Base-by-base conservation (phyloP, 176 grass and related monocot genomes). In the Oryza punctata region DNA sequence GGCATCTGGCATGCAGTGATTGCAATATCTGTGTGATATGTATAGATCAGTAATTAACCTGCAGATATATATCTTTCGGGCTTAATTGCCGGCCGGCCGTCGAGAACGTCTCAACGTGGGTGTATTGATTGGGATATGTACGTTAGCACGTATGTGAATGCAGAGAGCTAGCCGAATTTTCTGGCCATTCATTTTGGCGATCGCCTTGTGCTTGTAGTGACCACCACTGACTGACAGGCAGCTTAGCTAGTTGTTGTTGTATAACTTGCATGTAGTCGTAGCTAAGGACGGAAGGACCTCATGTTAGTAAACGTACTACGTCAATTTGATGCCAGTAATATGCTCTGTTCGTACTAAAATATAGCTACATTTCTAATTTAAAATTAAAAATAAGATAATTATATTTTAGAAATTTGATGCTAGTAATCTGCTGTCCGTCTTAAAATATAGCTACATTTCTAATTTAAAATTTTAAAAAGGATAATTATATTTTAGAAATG, bases 61-160 rank as follows among this genome's bases (percentile, higher is more conserved):
- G 63, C 41, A 79, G 77, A 19, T 79, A 79, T 64, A 19, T 79
- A 79, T 64, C 27, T 79, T 50, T 79, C 63, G 5, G 63, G 40
- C 63, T 67, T 67, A 46, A 49, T 79, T 47, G 77, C 24, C 45
- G 26, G 21, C 3, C 7, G 65, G 1, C 41, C 41, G 13, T 63
- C 32, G 43, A 27, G 10, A 7, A 21, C 50, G 6, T 54, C 18
- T 54, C 37, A 77, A 41, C 76, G 24, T 78, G 76, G 59, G 37
- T 14, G 73, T 28, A 7, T 12, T 78, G 27, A 78, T 7, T 44
- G 12, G 25, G 1, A 2, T 15, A 27, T 43, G 2, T 27, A 3
- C 40, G 40, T 41, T 10, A 41, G 40, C 11, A 41, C 10, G n/a
- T 37, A 27, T 27, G 57, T 18, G 32, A 14, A 24, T 19, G 23